Conservation (phyloP, 495 filamentous ascomycete genomes). For the Pyrenopolyporus hunteri region DNA sequence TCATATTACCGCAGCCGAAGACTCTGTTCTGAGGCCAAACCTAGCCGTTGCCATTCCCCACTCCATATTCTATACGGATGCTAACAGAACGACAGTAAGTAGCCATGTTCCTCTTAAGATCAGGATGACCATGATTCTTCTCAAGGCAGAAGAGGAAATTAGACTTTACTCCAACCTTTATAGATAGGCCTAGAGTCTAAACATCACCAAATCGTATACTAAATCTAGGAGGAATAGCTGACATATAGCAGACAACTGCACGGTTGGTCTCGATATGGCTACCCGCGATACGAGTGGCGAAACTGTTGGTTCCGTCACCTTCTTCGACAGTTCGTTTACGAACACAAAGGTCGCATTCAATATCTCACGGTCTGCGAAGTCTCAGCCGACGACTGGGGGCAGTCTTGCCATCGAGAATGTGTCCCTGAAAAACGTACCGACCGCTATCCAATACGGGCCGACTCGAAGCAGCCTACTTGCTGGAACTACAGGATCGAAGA, state of each 20-base stretch:
- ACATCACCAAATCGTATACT: not conserved
- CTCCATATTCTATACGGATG: not conserved
- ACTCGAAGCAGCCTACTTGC: conserved; percentile 57
- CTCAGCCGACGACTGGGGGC: conserved; percentile 54
- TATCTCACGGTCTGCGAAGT: conserved; percentile 56
- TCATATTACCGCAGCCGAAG: no score
- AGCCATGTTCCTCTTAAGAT: not conserved
- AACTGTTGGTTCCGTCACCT: conserved; percentile 72
- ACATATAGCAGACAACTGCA: conserved; percentile 56
- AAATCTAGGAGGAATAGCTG: no score
- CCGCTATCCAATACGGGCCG: conserved; percentile 61
- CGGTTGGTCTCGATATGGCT: conserved; percentile 69
- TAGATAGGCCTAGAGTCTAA: not conserved
- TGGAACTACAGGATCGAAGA: conserved; percentile 58
- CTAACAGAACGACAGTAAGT: conserved; percentile 19
- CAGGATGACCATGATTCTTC: not conserved
- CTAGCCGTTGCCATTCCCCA: not conserved
- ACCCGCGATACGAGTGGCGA: conserved; percentile 43
- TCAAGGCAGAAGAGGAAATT: not conserved
- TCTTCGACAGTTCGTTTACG: conserved; percentile 78
- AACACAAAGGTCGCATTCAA: conserved; percentile 64
- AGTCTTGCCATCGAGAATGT: conserved; percentile 71
- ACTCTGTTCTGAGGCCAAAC: no score
- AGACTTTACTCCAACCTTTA: not conserved
- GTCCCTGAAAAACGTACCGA: conserved; percentile 57